Percentiles rank a stretch among this genome's conserved stretches.
Evolutionary conservation across 768 basidiomycete genomes (phyloP).

Genomic region (Suillus brevipes): DNA sequence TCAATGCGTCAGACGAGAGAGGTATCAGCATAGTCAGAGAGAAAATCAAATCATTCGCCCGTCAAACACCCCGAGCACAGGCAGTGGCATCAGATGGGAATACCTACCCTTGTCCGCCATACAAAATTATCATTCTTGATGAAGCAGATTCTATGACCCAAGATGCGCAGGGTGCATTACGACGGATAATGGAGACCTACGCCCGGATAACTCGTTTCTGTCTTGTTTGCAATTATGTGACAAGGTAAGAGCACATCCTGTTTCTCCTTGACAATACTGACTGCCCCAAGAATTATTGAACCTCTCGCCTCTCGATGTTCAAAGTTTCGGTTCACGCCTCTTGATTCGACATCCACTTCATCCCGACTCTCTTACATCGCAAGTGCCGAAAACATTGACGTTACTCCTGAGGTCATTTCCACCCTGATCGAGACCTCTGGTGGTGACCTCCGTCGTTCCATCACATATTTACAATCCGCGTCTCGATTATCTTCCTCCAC

Average conservation of each 20-base stretch:
- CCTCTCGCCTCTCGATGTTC: conserved; percentile 98
- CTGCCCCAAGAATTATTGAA: conserved; percentile 81
- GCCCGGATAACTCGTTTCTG: conserved; percentile 97
- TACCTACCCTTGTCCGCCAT: conserved; percentile 93
- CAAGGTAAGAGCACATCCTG: conserved; percentile 60
- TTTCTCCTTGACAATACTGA: conserved; percentile 6
- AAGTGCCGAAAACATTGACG: conserved; percentile 62
- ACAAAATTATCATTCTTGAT: conserved; percentile 98
- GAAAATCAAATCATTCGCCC: conserved; percentile 98
- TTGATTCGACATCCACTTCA: conserved; percentile 77
- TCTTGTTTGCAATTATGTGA: conserved; percentile 98
- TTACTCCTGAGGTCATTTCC: conserved; percentile 60
- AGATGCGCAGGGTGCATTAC: conserved; percentile 94
- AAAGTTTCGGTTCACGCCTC: conserved; percentile 96
- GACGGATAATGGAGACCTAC: conserved; percentile 99
- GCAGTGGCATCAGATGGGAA: conserved; percentile 71
- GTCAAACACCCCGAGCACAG: conserved; percentile 86
- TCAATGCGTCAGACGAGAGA: conserved; percentile 98
- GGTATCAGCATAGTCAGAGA: conserved; percentile 97
- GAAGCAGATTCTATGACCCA: conserved; percentile 99
- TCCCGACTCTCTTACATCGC: conserved; percentile 81
- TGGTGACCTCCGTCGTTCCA: conserved; percentile 94
- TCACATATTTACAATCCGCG: conserved; percentile 97
- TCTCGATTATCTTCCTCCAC: conserved; percentile 81
- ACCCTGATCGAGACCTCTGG: conserved; percentile 78